Conservation (phyloP, 2,329 filamentous ascomycete species). For the Aspergillus tanneri region DNA sequence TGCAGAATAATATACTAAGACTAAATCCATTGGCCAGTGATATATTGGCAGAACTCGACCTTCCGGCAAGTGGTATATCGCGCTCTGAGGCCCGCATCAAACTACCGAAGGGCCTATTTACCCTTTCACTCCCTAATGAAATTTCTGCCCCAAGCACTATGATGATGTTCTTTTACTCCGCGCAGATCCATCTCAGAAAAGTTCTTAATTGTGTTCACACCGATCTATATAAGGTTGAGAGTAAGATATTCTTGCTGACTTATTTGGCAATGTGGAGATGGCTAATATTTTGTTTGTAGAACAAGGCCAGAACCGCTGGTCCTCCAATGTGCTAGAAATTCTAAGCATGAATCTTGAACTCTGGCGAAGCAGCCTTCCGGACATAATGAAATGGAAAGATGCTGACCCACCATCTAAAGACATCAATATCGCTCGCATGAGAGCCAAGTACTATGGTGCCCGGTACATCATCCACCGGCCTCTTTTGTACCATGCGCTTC, state of each 20-base stretch:
- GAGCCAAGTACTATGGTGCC: constrained; percentile 93
- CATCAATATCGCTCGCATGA: constrained; percentile 77
- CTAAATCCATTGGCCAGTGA: constrained; percentile 57
- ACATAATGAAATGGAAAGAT: constrained; percentile 61
- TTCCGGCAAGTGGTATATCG: constrained; percentile 62
- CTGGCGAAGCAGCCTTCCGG: constrained; percentile 55
- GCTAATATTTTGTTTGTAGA: constrained; percentile 16
- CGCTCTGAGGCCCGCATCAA: constrained; percentile 51
- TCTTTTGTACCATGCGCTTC: constrained; percentile 63
- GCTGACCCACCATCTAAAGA: constrained; percentile 69
- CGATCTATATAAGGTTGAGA: constrained; percentile 51
- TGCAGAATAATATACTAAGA: neutral
- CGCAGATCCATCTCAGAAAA: constrained; percentile 61
- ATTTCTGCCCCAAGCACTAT: constrained; percentile 37
- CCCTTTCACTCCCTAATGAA: constrained; percentile 33
- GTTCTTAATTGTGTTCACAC: constrained; percentile 57
- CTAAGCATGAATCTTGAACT: constrained; percentile 51
- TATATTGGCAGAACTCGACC: constrained; percentile 80
- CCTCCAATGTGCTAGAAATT: constrained; percentile 40
- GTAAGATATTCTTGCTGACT: constrained; percentile 18
- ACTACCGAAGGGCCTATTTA: constrained; percentile 40
- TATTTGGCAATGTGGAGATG: neutral
- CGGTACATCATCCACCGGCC: constrained; percentile 85
- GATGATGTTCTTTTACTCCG: constrained; percentile 59
- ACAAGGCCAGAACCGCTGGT: constrained; percentile 38